Conservation (phyloP, 2,329 filamentous ascomycete genomes). For the Biscogniauxia sp. region DNA sequence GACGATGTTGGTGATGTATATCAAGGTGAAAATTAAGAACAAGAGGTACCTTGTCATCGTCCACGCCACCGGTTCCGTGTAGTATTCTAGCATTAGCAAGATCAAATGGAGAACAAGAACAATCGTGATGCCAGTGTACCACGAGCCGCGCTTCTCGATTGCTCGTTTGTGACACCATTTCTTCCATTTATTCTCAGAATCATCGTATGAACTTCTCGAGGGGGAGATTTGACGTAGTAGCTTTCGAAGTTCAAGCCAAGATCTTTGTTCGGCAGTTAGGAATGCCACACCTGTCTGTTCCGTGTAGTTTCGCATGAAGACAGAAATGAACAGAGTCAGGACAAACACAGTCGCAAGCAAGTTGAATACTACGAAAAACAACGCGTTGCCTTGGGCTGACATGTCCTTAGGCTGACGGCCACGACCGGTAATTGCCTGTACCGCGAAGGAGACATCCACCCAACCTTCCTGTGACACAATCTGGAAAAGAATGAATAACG, state of each 20-base stretch:
- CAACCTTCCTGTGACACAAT: constrained; percentile 99
- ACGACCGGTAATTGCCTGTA: constrained; percentile 75
- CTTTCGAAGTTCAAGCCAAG: constrained; percentile 94
- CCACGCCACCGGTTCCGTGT: constrained; percentile 71
- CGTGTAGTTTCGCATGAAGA: constrained; percentile 99
- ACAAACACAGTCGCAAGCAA: constrained; percentile 94
- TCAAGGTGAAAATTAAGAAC: constrained; percentile 77
- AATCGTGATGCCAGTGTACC: constrained; percentile 80
- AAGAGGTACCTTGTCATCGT: constrained; percentile 67
- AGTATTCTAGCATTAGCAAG: constrained; percentile 82
- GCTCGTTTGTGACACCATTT: constrained; percentile 94
- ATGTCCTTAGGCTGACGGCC: constrained; percentile 70
- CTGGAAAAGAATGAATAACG: constrained; percentile 95
- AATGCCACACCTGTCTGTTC: constrained; percentile 98
- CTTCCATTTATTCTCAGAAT: constrained; percentile 74
- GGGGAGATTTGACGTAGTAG: constrained; percentile 88
- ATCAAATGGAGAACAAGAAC: constrained; percentile 80
- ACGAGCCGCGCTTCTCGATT: constrained; percentile 88
- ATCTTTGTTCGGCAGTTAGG: constrained; percentile 90
- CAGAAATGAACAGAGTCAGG: constrained; percentile 93
- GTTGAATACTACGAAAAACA: constrained; percentile 97
- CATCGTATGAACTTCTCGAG: constrained; percentile 84
- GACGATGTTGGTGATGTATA: constrained; percentile 79
- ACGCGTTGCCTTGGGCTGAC: constrained; percentile 74
- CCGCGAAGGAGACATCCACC: constrained; percentile 86